Percentiles rank a stretch among this genome's conserved stretches.
These are phyloP conservation scores for Glonium stellatum DNA, from an alignment of 495 filamentous ascomycete genomes.

Conservation along the genomic window DNA sequence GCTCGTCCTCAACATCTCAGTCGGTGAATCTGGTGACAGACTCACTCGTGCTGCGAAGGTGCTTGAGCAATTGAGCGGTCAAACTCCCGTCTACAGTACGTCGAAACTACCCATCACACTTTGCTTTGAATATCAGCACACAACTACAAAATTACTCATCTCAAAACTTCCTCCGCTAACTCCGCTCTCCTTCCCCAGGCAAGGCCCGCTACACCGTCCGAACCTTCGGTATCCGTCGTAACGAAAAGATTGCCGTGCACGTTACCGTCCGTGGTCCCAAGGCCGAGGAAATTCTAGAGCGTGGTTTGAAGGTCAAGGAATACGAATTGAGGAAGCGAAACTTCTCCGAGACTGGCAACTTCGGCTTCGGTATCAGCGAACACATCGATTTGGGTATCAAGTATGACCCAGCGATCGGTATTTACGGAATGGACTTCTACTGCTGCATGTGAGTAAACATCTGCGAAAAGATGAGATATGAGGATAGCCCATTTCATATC, in stretches of 20 bases:
- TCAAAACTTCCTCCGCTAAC: slow-evolving; percentile 41
- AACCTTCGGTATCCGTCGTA: slow-evolving; percentile 83
- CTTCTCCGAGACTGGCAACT: slow-evolving; percentile 96
- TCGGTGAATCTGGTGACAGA: slow-evolving; percentile 99
- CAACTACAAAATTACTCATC: slow-evolving; percentile 1
- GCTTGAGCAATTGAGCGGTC: slow-evolving; percentile 97
- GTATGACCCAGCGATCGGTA: slow-evolving; percentile 64
- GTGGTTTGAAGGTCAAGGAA: slow-evolving; percentile 99
- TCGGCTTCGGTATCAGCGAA: slow-evolving; percentile 99
- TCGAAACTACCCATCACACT: slow-evolving; percentile 34
- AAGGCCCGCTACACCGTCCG: slow-evolving; percentile 99
- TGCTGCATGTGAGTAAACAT: slow-evolving; percentile 69
- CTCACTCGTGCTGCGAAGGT: slow-evolving; percentile 99
- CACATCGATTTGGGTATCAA: slow-evolving; percentile 99
- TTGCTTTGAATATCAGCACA: neutral
- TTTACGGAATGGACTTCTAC: slow-evolving; percentile 99
- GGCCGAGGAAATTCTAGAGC: slow-evolving; percentile 99
- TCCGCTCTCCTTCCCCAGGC: slow-evolving; percentile 23
- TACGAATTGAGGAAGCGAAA: slow-evolving; percentile 98
- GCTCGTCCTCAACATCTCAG: slow-evolving; percentile 99
- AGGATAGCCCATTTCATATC: neutral
- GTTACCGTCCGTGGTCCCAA: slow-evolving; percentile 99
- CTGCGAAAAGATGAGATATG: slow-evolving; percentile 37
- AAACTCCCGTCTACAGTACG: slow-evolving; percentile 94
- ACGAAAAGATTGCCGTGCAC: slow-evolving; percentile 94